phyloP scores from a whole-genome alignment of 441 rosid species.

The Pelargonium citronellum region DNA sequence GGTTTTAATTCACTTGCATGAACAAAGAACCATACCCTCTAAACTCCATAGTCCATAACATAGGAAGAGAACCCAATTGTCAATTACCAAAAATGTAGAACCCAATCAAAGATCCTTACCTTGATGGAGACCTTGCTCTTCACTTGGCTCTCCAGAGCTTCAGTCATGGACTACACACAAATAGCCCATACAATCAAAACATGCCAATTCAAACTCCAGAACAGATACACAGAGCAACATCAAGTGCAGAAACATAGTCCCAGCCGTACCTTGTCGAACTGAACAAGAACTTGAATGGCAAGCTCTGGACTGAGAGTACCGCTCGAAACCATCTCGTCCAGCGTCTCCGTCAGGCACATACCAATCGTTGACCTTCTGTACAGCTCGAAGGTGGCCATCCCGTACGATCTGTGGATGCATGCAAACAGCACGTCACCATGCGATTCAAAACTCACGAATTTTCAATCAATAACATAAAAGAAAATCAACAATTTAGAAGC shows the following conservation, averaged over 20 bases:
- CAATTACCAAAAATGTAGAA: background rate
- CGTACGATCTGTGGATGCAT: slow-evolving; percentile 30
- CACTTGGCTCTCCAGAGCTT: slow-evolving; percentile 80
- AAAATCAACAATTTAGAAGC: slow-evolving; percentile 14
- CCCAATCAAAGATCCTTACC: slow-evolving; percentile 34
- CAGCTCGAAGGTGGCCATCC: slow-evolving; percentile 93
- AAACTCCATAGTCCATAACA: too few species aligned
- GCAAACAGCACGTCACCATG: slow-evolving; percentile 4
- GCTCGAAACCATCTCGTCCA: slow-evolving; percentile 91
- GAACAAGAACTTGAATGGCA: slow-evolving; percentile 93
- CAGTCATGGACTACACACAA: slow-evolving; percentile 69
- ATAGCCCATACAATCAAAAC: background rate
- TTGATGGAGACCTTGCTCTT: slow-evolving; percentile 83
- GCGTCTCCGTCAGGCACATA: slow-evolving; percentile 90
- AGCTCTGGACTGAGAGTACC: slow-evolving; percentile 90
- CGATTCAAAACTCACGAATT: background rate
- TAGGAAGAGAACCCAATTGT: background rate
- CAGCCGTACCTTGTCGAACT: slow-evolving; percentile 75
- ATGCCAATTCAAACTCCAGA: background rate
- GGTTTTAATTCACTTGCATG: too few species aligned
- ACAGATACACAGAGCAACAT: background rate
- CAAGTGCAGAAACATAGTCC: slow-evolving; percentile 1
- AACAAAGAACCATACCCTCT: background rate
- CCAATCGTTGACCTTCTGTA: slow-evolving; percentile 93
- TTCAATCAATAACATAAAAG: background rate